Percentiles rank a stretch among this genome's conserved stretches.
Evolutionary conservation across 2,329 filamentous ascomycete genomes (phyloP).

Genomic region (Keithomyces neogunnii): DNA sequence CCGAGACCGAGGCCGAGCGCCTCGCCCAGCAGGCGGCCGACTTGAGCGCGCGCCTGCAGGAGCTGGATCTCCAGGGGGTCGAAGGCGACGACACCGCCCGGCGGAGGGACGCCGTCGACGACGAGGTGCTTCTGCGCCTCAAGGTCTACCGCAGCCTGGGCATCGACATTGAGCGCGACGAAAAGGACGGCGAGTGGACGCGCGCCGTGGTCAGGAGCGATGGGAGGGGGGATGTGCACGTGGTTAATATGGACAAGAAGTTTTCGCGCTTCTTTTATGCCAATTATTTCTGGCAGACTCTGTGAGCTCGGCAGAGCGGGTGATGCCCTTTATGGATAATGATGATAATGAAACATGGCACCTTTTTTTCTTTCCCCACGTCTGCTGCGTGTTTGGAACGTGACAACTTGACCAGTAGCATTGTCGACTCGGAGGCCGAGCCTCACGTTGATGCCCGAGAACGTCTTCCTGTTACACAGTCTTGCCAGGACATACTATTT

Average conservation of each 20-base stretch:
- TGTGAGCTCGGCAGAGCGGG: conserved; percentile 34
- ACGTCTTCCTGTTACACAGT: too few species aligned
- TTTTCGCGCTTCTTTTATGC: conserved; percentile 89
- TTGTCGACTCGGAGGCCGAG: too few species aligned
- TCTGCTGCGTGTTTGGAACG: too few species aligned
- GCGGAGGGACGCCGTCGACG: conserved; percentile 42
- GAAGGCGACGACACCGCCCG: conserved; percentile 47
- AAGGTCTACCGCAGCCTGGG: conserved; percentile 88
- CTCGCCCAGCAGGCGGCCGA: conserved; percentile 70
- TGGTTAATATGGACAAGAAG: conserved; percentile 89
- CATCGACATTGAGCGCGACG: conserved; percentile 76
- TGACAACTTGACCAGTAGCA: too few species aligned
- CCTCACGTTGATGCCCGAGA: too few species aligned
- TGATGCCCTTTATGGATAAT: background rate
- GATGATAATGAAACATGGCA: too few species aligned
- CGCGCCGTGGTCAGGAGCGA: conserved; percentile 81
- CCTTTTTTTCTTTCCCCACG: too few species aligned
- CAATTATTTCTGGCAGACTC: conserved; percentile 89
- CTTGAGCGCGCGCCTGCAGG: conserved; percentile 64
- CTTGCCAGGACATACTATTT: too few species aligned
- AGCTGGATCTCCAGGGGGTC: conserved; percentile 78
- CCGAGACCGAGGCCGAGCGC: conserved; percentile 94
- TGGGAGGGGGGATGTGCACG: conserved; percentile 82
- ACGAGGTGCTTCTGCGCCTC: conserved; percentile 64
- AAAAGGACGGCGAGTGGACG: conserved; percentile 67